Evolutionary conservation across 2,329 filamentous ascomycete genomes (phyloP), one percentile per base, ranked within the genome.

Genomic region (Cercospora sojina): DNA sequence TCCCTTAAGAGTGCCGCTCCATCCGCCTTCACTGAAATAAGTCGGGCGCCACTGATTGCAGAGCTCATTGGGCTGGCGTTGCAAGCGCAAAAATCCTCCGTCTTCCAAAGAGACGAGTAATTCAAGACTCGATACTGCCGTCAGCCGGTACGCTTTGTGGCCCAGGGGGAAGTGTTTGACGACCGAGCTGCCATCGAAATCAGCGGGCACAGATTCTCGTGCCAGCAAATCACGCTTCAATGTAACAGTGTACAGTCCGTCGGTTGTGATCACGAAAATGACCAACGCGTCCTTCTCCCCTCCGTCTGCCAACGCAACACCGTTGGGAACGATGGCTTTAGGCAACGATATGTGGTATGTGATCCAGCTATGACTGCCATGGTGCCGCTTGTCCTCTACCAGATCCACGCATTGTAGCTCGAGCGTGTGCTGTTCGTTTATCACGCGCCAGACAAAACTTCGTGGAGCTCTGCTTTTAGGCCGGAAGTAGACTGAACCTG

Each of bases 371-470:
- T 76, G 71, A 43, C 55, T 61, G 20, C 64, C 57, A 12, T 57
- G 41, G 43, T 67, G 59, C 51, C 65, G 68, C 31, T 68, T 69
- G 84, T 86, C 81, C 86, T 93, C 77, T 23, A 88, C 90, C 71
- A 97, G 81, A 79, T 99, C 95, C 67, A 91, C 88, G 47, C 88
- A 89, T 75, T 92, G 90, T 59, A 99, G 84, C 80, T 95, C 94
- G 72, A 99, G 84, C 69, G 92, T 83, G 71, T 87, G 91, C 74
- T 88, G 88, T 74, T 92, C 88, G 75, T 96, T 90, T 67, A 97
- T 81, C 43, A 98, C 85, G 72, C 94, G 88, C 95, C 95, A 99
- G 57, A 97, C 85, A 76, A 98, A 96, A 79, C 88, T 92, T 76
- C 91, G 89, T 43, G 95, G 95, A 70, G 90, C 89, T 70, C 86